Base-by-base conservation (phyloP, 441 rosid genomes). In the Syzygium malaccense region DNA sequence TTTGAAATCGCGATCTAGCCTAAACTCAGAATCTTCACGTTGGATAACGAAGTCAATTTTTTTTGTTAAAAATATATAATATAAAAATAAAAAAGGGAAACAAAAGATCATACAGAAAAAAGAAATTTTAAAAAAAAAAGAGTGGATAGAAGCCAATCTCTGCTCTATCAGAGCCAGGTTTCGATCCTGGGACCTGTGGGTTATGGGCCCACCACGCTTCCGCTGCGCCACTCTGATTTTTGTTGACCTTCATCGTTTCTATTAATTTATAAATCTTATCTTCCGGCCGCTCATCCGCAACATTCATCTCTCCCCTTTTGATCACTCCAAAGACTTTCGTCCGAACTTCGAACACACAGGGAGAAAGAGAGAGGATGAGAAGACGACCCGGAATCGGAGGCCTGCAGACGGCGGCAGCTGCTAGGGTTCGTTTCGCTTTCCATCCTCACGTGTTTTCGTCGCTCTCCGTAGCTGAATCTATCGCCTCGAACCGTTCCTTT, bases 351-450 rank as follows among this genome's bases (percentile, higher is more conserved):
- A 45, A 45, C 48, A 51, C 45, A 5, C 25, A 7, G 23, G n/a
- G 14, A 28, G 14, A 8, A 14, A 25, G 14, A 33, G 51, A 48
- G 51, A 37, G 45, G 90, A 97, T 95, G 99, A 94, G 96, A 85
- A 94, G 99, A 89, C 90, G 98, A 89, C 97, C 98, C 14, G 98
- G 99, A 92, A 97, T 97, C 88, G 98, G 98, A 48, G 99, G 99
- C 25, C 87, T 96, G 54, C 97, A 97, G 90, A 95, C 93, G n/a
- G 98, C 98, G 17, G 98, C 98, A 37, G 98, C 94, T 28, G 95
- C 99, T 45, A 93, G 99, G 97, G 98, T 97, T 91, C 88, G 91
- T 90, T 86, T 68, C 57, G 48, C 49, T 88, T 32, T 32, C 66
- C 14, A 30, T 64, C 86, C 60, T 49, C 86, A 5, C 30, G n/a